Conservation (phyloP, 2,329 filamentous ascomycete species). For the Calonectria pseudoturangicola region DNA sequence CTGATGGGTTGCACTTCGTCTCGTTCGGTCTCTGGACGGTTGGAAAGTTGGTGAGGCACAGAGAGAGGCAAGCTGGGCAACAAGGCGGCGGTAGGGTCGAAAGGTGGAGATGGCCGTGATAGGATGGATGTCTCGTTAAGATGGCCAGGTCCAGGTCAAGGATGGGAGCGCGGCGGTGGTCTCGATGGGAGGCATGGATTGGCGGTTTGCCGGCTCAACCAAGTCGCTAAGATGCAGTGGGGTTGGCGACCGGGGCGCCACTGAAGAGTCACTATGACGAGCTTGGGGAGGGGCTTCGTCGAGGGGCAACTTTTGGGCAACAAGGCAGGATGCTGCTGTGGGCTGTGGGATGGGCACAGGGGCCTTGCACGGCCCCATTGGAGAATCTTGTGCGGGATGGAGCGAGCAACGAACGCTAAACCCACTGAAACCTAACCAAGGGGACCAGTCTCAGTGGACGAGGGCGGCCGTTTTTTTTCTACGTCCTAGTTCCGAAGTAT, state of each 20-base stretch:
- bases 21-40: constrained; percentile 2
- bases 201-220: constrained; percentile 6
- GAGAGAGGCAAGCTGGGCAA: not conserved
- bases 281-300: constrained; percentile 10
- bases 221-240: constrained; percentile 37
- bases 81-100: not conserved
- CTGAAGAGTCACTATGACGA: constrained; percentile 37
- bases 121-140: not conserved
- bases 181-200: constrained; percentile 28
- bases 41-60: not conserved
- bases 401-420: constrained; percentile 16
- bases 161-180: constrained; percentile 18
- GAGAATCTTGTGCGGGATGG: constrained; percentile 21
- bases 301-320: constrained; percentile 16
- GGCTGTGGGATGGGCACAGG: constrained; percentile 6
- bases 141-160: constrained; percentile 20
- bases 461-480: constrained; percentile 29
- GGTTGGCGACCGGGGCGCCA: constrained; percentile 17
- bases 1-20: not conserved
- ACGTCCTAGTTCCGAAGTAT: constrained; percentile 42
- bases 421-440: constrained; percentile 31
- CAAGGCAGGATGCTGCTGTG: not conserved
- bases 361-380: constrained; percentile 18
- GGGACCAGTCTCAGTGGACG: constrained; percentile 14
- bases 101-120: not conserved